phyloP scores from a whole-genome alignment of 306 rosid species.

The Dicorynia guianensis region DNA sequence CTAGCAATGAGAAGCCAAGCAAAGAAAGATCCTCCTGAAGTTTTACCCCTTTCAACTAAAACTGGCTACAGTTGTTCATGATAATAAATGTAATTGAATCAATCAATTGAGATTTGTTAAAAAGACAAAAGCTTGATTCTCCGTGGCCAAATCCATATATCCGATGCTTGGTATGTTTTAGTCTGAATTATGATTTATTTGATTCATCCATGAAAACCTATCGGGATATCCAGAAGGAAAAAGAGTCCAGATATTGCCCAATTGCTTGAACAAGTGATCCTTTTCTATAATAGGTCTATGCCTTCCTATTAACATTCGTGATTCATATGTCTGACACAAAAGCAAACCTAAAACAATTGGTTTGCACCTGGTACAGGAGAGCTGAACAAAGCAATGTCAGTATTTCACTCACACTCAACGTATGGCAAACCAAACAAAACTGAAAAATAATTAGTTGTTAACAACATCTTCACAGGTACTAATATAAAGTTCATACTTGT shows the following conservation, averaged over 20 bases:
- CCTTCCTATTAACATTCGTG: slow-evolving; percentile 3
- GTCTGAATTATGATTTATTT: slow-evolving; percentile 1
- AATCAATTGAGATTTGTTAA: too few relatives aligned
- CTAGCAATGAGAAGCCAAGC: neutral
- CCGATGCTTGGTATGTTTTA: neutral
- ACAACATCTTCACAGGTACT: slow-evolving; percentile 1
- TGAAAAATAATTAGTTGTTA: slow-evolving; percentile 19
- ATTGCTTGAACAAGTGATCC: neutral
- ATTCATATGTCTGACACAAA: neutral
- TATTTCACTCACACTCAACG: slow-evolving; percentile 27
- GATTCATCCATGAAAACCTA: neutral
- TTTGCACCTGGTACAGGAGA: neutral
- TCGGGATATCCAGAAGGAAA: neutral
- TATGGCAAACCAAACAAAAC: slow-evolving; percentile 4
- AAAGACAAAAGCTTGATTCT: too few relatives aligned
- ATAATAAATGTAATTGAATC: too few relatives aligned
- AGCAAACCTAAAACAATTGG: neutral
- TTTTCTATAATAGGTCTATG: neutral
- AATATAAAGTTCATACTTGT: slow-evolving; percentile 22
- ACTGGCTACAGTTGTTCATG: too few relatives aligned
- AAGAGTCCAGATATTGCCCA: neutral
- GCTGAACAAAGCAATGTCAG: neutral
- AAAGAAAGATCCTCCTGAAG: neutral
- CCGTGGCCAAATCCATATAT: neutral
- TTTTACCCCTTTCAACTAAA: neutral